Evolutionary conservation across 148 eudicot species (phyloP), one percentile per base, ranked within the genome.

Genomic region (Cornus florida): DNA sequence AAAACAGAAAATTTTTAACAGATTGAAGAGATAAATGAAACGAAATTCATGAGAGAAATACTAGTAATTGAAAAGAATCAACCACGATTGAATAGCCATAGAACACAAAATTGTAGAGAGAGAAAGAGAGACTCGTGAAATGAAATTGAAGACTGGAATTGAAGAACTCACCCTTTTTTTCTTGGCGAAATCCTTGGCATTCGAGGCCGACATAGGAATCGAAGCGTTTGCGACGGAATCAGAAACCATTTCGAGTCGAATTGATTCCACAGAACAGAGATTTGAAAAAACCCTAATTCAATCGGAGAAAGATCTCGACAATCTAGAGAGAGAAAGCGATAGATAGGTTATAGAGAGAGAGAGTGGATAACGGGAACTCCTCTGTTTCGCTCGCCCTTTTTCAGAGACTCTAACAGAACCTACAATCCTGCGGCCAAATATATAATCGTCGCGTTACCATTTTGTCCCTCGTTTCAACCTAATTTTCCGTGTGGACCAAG

Each of bases 161-260:
- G 22, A 13, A 38, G 23, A 78, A 78, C 62, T 76, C 53, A 92
- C 99, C 92, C 95, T 83, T 80, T 93, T 96, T 74, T 96, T 96
- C 90, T 96, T 93, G 79, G 88, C 82, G 70, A 87, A 87, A 86
- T 92, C 93, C 82, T 91, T 96, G 35, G 92, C 74, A 81, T 76
- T 81, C 0, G 86, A 78, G 28, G 86, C 78, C 28, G 88, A 83
- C 84, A 84, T 84, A 57, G 95, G 90, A 84, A 88, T 82, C 35
- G 93, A 86, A n/a, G 94, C 90, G 78, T 83, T 88, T 83, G 88
- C 75, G 73, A 86, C 87, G 70, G 98, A 91, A 91, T 96, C 93
- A 67, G 92, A 87, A 41, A 87, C 86, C 97, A 91, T 91, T 77
- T 78, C 56, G 73, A 67, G 69, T 69, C 69, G 56, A 67, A 28